Conservation (phyloP, 2,329 filamentous ascomycete genomes). For the Pseudogymnoascus sp. region DNA sequence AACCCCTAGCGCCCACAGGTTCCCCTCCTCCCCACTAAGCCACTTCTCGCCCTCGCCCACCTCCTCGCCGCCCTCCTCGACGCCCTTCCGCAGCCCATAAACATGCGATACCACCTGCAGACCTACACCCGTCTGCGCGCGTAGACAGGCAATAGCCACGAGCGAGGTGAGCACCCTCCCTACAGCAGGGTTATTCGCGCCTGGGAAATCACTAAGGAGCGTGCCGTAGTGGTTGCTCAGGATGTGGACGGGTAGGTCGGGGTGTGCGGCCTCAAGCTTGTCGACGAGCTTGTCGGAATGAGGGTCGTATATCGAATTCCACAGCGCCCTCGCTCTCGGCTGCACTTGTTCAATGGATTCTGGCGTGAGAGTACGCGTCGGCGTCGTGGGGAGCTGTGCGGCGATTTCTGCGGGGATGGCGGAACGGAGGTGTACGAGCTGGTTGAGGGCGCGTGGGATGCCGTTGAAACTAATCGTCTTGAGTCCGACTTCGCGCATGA, state of each 20-base stretch:
- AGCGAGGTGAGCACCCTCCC: slow-evolving; percentile 67
- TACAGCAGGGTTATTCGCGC: slow-evolving; percentile 39
- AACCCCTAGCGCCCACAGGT: slow-evolving; percentile 53
- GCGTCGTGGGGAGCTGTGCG: slow-evolving; percentile 42
- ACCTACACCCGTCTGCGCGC: slow-evolving; percentile 73
- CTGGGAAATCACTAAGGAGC: slow-evolving; percentile 56
- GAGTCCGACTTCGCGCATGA: slow-evolving; percentile 68
- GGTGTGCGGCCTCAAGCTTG: slow-evolving; percentile 69
- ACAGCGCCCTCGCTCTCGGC: slow-evolving; percentile 56
- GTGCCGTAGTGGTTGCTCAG: slow-evolving; percentile 67
- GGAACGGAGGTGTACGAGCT: slow-evolving; percentile 59
- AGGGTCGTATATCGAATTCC: slow-evolving; percentile 70
- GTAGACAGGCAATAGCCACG: slow-evolving; percentile 65
- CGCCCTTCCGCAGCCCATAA: slow-evolving; percentile 70
- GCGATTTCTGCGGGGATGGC: slow-evolving; percentile 49
- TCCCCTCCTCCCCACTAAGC: slow-evolving; percentile 59
- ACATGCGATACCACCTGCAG: slow-evolving; percentile 80
- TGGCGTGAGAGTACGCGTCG: slow-evolving; percentile 47
- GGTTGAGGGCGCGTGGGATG: slow-evolving; percentile 52
- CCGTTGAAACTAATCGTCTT: slow-evolving; percentile 78
- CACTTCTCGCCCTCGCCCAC: slow-evolving; percentile 46
- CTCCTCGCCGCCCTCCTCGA: slow-evolving; percentile 56
- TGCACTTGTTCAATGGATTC: slow-evolving; percentile 49
- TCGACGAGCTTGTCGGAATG: slow-evolving; percentile 64
- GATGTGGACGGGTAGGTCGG: slow-evolving; percentile 76